Conservation (phyloP, 352 stramenopile genomes). For the Plasmopara halstedii region DNA sequence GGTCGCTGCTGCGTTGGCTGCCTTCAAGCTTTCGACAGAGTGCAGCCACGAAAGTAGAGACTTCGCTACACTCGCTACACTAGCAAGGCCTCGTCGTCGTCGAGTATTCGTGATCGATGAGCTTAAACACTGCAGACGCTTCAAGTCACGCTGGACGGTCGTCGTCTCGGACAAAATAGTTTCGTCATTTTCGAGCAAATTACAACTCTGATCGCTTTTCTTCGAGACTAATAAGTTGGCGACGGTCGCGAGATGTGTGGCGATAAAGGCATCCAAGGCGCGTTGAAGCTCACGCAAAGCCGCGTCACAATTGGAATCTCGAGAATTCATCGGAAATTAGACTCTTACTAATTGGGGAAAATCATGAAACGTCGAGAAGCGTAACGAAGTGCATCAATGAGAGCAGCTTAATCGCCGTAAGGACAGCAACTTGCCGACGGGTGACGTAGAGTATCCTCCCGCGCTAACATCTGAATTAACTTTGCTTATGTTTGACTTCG, state of each 20-base stretch:
- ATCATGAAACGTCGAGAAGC: neutral
- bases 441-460: too few relatives aligned
- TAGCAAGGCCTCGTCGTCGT: slow-evolving; percentile 1
- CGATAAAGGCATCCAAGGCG: slow-evolving; percentile 53
- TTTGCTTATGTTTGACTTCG: too few relatives aligned
- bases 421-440: too few relatives aligned
- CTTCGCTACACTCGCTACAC: slow-evolving; percentile 9
- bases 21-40: slow-evolving; percentile 26
- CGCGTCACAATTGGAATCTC: slow-evolving; percentile 14
- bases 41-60: slow-evolving; percentile 35
- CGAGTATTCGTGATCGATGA: slow-evolving; percentile 5
- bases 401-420: too few relatives aligned
- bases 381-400: neutral
- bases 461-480: too few relatives aligned
- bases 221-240: slow-evolving; percentile 10
- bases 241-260: slow-evolving; percentile 22
- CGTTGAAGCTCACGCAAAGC: slow-evolving; percentile 39
- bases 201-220: neutral
- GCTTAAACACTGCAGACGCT: slow-evolving; percentile 25
- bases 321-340: neutral
- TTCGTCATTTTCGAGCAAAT: neutral
- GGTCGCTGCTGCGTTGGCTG: too few relatives aligned
- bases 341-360: slow-evolving; percentile 20
- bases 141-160: slow-evolving; percentile 18
- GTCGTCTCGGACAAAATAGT: neutral